Conservation (phyloP, 176 grass and related monocot genomes). For the Musa troglodytarum region DNA sequence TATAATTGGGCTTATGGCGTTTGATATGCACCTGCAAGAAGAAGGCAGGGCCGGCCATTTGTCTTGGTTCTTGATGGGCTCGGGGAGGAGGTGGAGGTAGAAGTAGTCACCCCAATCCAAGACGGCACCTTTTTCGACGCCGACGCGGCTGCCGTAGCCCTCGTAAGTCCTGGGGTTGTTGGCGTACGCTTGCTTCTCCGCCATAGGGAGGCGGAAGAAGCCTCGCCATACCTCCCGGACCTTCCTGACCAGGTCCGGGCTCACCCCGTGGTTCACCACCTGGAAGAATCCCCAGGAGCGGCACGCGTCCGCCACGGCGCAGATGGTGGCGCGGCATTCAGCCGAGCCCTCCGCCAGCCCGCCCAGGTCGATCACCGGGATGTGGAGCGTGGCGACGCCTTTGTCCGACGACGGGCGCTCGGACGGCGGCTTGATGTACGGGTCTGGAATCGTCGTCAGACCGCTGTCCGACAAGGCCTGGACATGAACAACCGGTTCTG, state of each 20-base stretch:
- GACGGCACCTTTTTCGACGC: constrained; percentile 64
- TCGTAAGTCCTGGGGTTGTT: constrained; percentile 78
- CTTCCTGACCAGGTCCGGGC: constrained; percentile 38
- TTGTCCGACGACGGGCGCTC: constrained; percentile 30
- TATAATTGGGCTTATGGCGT: background rate
- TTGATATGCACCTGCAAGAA: constrained; percentile 44
- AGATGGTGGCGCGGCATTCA: constrained; percentile 10
- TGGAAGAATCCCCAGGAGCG: constrained; percentile 84
- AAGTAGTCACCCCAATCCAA: constrained; percentile 97
- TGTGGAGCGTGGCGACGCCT: constrained; percentile 7
- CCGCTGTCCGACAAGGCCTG: constrained; percentile 73
- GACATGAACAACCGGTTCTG: constrained; percentile 60
- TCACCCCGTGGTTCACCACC: constrained; percentile 72
- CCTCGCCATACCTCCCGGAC: constrained; percentile 49
- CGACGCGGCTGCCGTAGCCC: constrained; percentile 81
- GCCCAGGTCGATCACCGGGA: constrained; percentile 66
- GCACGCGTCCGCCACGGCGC: constrained; percentile 51
- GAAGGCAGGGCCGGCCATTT: constrained; percentile 46
- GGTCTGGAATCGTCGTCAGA: constrained; percentile 37
- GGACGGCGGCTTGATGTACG: constrained; percentile 63
- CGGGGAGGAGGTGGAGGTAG: constrained; percentile 62
- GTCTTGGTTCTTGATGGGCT: constrained; percentile 26
- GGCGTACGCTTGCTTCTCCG: constrained; percentile 51
- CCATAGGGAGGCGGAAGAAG: constrained; percentile 56
- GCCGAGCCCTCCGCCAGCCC: constrained; percentile 4